phyloP scores from a whole-genome alignment of 2,329 filamentous ascomycete genomes.

The Nemania sp. region DNA sequence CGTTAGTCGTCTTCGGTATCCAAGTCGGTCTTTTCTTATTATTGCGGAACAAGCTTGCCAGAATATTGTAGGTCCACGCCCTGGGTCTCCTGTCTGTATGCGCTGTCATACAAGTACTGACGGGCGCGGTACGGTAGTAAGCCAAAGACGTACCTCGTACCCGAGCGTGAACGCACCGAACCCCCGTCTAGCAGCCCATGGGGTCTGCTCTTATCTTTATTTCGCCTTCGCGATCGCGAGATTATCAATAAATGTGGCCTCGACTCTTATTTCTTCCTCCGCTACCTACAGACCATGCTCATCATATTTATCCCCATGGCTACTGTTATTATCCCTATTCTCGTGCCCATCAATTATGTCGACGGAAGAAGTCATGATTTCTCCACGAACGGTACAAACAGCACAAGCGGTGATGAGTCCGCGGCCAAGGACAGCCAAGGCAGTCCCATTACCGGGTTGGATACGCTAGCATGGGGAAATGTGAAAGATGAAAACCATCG shows the following conservation, averaged over 20 bases:
- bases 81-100: neutral
- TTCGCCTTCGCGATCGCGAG: constrained; percentile 72
- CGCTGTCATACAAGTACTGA: constrained; percentile 18
- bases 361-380: constrained; percentile 67
- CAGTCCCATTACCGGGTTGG: constrained; percentile 65
- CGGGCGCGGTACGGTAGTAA: constrained; percentile 55
- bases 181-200: constrained; percentile 64
- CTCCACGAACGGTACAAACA: constrained; percentile 24
- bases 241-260: constrained; percentile 95
- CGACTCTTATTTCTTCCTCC: constrained; percentile 88
- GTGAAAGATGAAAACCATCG: constrained; percentile 66
- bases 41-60: constrained; percentile 74
- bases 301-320: constrained; percentile 90
- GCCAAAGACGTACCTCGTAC: constrained; percentile 83
- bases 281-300: constrained; percentile 78
- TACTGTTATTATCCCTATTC: constrained; percentile 75
- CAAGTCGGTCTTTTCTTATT: constrained; percentile 73
- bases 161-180: constrained; percentile 80
- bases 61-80: constrained; percentile 71
- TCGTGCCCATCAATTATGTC: constrained; percentile 81
- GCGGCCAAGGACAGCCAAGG: constrained; percentile 17
- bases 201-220: constrained; percentile 60
- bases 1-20: constrained; percentile 64
- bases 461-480: constrained; percentile 87
- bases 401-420: constrained; percentile 15